Percentiles rank a stretch among this genome's conserved stretches.
Evolutionary conservation across 2,329 filamentous ascomycete genomes (phyloP).

Genomic region (Mariannaea elegans): DNA sequence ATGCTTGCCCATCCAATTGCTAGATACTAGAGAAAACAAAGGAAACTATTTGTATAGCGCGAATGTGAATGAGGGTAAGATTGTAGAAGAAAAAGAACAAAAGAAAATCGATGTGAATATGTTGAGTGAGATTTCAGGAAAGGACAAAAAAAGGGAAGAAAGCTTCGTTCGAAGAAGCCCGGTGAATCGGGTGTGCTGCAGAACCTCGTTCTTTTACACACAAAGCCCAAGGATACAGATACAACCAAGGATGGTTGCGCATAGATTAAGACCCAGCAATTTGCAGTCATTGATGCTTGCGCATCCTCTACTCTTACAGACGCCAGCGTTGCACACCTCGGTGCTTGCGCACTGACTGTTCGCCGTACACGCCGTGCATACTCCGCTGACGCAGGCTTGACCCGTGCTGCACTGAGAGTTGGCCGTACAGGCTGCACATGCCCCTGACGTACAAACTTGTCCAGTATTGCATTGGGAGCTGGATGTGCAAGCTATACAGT

Average conservation of each 20-base stretch:
- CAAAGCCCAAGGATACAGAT: conserved; percentile 7
- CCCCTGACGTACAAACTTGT: neutral
- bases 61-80: no score
- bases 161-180: no score
- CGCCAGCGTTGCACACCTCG: conserved; percentile 3
- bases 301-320: neutral
- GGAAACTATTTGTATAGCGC: no score
- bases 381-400: neutral
- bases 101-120: no score
- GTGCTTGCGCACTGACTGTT: neutral
- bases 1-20: no score
- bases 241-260: neutral
- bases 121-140: no score
- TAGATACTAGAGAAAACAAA: no score
- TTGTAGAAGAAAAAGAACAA: no score
- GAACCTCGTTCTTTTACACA: no score
- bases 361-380: neutral
- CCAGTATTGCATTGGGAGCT: neutral
- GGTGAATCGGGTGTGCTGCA: no score
- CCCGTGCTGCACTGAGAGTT: neutral
- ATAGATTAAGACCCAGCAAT: neutral
- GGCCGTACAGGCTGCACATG: conserved; percentile 1
- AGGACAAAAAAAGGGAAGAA: no score
- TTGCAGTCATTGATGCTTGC: neutral
- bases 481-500: conserved; percentile 7